These are phyloP conservation scores for Warburgia ugandensis DNA, from an alignment of 164 flowering plant species.

Conservation along the genomic window DNA sequence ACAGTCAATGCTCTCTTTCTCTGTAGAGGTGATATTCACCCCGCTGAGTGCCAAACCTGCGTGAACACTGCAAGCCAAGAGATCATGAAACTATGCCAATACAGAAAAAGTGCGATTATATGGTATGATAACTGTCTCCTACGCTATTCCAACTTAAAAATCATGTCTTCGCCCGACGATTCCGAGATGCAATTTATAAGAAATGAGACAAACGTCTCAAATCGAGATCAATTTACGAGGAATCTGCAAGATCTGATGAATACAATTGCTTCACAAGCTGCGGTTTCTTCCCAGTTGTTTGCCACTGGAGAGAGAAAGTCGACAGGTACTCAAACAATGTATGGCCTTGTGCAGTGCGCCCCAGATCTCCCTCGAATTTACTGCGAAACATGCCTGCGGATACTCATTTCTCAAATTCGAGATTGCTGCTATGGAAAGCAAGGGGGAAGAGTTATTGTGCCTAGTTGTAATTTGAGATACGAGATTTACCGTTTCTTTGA, in stretches of 20 bases:
- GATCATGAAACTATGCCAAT: constrained; percentile 15
- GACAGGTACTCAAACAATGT: constrained; percentile 4
- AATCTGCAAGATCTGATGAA: constrained; percentile 10
- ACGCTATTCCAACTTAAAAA: constrained; percentile 19
- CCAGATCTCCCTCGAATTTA: constrained; percentile 17
- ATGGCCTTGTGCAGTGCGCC: constrained; percentile 41
- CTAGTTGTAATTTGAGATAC: constrained; percentile 31
- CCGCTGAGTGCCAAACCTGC: constrained; percentile 12
- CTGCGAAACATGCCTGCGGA: constrained; percentile 23
- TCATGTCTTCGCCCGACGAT: constrained; percentile 5
- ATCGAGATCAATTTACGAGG: constrained; percentile 11
- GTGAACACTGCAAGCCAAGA: constrained; percentile 7
- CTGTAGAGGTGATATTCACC: constrained; percentile 19
- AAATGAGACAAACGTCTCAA: constrained; percentile 13
- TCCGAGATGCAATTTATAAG: neutral
- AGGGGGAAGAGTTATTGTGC: constrained; percentile 29
- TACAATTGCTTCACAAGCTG: constrained; percentile 14
- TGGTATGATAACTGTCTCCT: constrained; percentile 32
- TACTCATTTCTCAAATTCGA: constrained; percentile 3
- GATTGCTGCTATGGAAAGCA: constrained; percentile 10
- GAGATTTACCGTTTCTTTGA: constrained; percentile 23
- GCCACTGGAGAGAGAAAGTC: constrained; percentile 14
- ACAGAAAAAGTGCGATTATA: constrained; percentile 10
- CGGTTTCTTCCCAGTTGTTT: constrained; percentile 16
- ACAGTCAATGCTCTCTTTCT: constrained; percentile 22